These are phyloP conservation scores for Fusarium sterilihyphosum DNA, from an alignment of 2,329 filamentous ascomycete species.

Conservation along the genomic window DNA sequence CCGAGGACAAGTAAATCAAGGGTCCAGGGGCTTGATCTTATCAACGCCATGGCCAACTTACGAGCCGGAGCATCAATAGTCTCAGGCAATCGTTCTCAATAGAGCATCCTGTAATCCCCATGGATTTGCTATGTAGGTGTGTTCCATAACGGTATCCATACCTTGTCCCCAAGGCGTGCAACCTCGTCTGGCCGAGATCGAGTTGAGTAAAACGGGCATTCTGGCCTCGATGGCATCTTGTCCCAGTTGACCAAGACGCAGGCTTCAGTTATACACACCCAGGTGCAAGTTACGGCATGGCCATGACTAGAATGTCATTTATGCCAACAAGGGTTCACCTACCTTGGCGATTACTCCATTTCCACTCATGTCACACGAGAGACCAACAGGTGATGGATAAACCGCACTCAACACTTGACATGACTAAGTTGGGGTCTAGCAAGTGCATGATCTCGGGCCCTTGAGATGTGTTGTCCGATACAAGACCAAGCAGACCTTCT, in stretches of 20 bases:
- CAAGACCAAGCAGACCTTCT: conserved; percentile 2
- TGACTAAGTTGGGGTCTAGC: conserved; percentile 7
- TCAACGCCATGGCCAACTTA: conserved; percentile 23
- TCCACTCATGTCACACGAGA: conserved; percentile 20
- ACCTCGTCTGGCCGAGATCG: neutral
- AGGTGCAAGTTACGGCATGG: neutral
- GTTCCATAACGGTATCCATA: neutral
- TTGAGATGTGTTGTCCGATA: conserved; percentile 9
- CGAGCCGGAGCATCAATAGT: conserved; percentile 17
- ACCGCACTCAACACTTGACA: conserved; percentile 5
- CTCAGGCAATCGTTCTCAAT: neutral
- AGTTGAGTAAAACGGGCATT: neutral
- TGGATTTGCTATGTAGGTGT: neutral
- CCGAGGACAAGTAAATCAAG: conserved; percentile 24
- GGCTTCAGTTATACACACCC: conserved; percentile 4
- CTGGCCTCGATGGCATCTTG: neutral
- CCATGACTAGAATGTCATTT: neutral
- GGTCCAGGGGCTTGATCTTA: conserved; percentile 34
- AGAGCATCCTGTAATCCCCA: neutral
- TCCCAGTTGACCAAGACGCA: conserved; percentile 1
- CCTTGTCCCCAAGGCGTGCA: neutral
- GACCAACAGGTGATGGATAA: conserved; percentile 18
- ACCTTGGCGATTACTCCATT: conserved; percentile 23
- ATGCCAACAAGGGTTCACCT: conserved; percentile 2
- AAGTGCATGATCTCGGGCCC: neutral